phyloP scores from a whole-genome alignment of 768 basidiomycete species.

The Crepidotus variabilis region DNA sequence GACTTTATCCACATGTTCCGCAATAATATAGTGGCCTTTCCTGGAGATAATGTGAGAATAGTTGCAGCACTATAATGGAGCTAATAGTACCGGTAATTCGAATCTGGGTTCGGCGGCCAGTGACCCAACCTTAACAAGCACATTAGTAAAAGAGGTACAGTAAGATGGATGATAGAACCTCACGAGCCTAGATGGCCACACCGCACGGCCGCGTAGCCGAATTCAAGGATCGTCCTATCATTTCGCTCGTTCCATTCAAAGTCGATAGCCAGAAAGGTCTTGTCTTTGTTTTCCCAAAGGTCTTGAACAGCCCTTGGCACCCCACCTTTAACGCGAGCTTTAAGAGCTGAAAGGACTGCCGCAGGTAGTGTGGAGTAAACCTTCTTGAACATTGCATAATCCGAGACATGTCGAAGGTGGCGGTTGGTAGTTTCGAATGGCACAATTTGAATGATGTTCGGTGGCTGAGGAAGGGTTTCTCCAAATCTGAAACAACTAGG shows the following conservation, averaged over 20 bases:
- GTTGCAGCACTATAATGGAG: neutral
- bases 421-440: slow-evolving; percentile 69
- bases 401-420: slow-evolving; percentile 68
- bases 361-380: slow-evolving; percentile 70
- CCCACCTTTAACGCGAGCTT: slow-evolving; percentile 59
- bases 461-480: slow-evolving; percentile 67
- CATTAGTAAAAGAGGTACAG: slow-evolving; percentile 3
- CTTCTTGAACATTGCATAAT: slow-evolving; percentile 66
- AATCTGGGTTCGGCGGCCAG: slow-evolving; percentile 76
- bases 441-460: slow-evolving; percentile 64
- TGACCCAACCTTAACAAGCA: slow-evolving; percentile 44
- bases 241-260: slow-evolving; percentile 78
- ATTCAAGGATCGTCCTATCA: slow-evolving; percentile 65
- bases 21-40: slow-evolving; percentile 71
- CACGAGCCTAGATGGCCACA: slow-evolving; percentile 70
- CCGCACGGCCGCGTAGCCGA: slow-evolving; percentile 79
- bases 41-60: slow-evolving; percentile 25
- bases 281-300: slow-evolving; percentile 67
- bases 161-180: slow-evolving; percentile 23
- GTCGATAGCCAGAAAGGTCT: slow-evolving; percentile 71
- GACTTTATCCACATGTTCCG: slow-evolving; percentile 64
- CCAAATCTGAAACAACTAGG: slow-evolving; percentile 49
- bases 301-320: slow-evolving; percentile 61
- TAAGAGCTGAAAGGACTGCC: slow-evolving; percentile 60
- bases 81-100: slow-evolving; percentile 65